Evolutionary conservation across 2,329 filamentous ascomycete genomes (phyloP).

Genomic region (Didymella exigua): DNA sequence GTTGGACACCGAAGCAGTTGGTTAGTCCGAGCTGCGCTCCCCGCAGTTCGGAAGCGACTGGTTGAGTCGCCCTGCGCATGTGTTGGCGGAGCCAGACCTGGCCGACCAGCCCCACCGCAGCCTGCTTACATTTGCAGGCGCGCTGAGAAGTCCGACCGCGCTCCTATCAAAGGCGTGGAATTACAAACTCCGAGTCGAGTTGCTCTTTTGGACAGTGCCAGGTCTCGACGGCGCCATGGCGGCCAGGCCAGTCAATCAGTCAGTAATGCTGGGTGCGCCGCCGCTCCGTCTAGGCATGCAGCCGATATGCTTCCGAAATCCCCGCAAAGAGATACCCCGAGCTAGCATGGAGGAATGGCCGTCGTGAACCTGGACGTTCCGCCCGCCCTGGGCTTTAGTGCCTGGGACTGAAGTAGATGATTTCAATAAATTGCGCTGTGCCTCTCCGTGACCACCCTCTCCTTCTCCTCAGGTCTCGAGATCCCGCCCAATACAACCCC

Average conservation of each 20-base stretch:
- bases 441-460: constrained; percentile 6
- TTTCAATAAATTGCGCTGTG: constrained; percentile 5
- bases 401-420: constrained; percentile 26
- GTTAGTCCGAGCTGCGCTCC: constrained; percentile 10
- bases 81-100: constrained; percentile 13
- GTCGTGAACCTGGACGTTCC: constrained; percentile 42
- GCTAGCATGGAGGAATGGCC: constrained; percentile 30
- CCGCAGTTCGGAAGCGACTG: constrained; percentile 17
- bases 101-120: constrained; percentile 8
- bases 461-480: neutral
- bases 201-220: constrained; percentile 19
- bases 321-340: constrained; percentile 41
- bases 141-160: constrained; percentile 5
- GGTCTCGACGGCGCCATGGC: neutral
- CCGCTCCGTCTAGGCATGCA: constrained; percentile 10
- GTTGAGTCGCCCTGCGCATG: constrained; percentile 10
- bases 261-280: constrained; percentile 5
- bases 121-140: constrained; percentile 14
- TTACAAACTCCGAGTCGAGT: constrained; percentile 23
- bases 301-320: constrained; percentile 20
- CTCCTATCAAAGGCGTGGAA: constrained; percentile 17
- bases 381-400: constrained; percentile 25
- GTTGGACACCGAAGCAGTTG: constrained; percentile 16
- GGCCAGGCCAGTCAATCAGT: neutral
- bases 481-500: constrained; percentile 5